phyloP scores from a whole-genome alignment of 306 rosid species.

The Ormosia emarginata region DNA sequence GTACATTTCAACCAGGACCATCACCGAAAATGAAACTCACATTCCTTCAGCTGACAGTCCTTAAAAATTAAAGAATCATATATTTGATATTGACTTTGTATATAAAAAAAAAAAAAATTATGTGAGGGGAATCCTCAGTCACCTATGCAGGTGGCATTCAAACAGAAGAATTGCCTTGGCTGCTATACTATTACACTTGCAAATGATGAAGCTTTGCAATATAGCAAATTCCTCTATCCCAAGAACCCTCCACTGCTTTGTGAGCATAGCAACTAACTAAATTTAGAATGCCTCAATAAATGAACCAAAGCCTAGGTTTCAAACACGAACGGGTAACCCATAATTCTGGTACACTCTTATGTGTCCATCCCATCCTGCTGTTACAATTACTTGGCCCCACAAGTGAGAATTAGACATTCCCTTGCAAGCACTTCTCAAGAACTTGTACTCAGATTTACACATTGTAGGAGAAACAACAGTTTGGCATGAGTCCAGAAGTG shows the following conservation, averaged over 20 bases:
- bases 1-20: slow-evolving; percentile 31
- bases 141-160: slow-evolving; percentile 17
- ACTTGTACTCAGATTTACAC: slow-evolving; percentile 63
- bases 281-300: slow-evolving; percentile 4
- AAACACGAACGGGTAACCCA: slow-evolving; percentile 60
- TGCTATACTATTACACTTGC: slow-evolving; percentile 22
- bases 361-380: slow-evolving; percentile 81
- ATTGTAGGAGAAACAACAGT: slow-evolving; percentile 36
- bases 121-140: slow-evolving; percentile 27
- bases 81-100: slow-evolving; percentile 34
- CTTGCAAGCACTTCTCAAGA: slow-evolving; percentile 74
- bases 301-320: slow-evolving; percentile 19
- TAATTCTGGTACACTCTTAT: slow-evolving; percentile 71
- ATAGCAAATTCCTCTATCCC: slow-evolving; percentile 5
- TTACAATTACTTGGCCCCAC: slow-evolving; percentile 80
- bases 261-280: slow-evolving; percentile 5
- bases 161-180: slow-evolving; percentile 16
- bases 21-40: slow-evolving; percentile 32
- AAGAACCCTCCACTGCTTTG: slow-evolving; percentile 12
- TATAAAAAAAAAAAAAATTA: slow-evolving; percentile 35
- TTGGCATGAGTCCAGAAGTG: slow-evolving; percentile 44
- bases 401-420: slow-evolving; percentile 60
- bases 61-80: slow-evolving; percentile 68
- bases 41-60: slow-evolving; percentile 31
- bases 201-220: slow-evolving; percentile 21